A percentile compares a stretch with the other conserved stretches of the same genome.
phyloP scores from a whole-genome alignment of 2,329 filamentous ascomycete genomes.

The Ascochyta viciae-villosae region DNA sequence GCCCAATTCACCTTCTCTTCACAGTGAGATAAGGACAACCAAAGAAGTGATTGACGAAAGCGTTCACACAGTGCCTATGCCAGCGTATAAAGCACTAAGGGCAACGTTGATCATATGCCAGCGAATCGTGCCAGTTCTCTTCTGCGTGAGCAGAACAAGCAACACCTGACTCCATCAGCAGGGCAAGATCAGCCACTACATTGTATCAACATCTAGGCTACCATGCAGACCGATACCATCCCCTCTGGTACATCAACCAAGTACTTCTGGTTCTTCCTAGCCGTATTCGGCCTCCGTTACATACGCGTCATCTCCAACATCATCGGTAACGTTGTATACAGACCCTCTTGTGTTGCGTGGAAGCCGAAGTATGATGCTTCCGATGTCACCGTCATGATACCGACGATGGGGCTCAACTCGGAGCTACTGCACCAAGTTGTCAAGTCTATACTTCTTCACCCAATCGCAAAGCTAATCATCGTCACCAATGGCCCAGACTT shows the following conservation, averaged over 20 bases:
- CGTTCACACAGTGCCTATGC: neutral
- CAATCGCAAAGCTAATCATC: neutral
- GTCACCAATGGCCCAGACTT: neutral
- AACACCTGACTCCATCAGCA: neutral
- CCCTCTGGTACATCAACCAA: neutral
- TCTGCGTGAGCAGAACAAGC: neutral
- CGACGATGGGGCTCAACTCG: conserved; percentile 57
- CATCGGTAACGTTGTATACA: neutral
- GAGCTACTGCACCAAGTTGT: conserved; percentile 54
- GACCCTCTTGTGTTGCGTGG: neutral
- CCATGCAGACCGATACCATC: neutral
- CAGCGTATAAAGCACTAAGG: neutral
- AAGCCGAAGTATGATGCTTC: conserved; percentile 14
- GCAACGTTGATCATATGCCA: neutral
- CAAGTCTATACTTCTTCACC: conserved; percentile 49
- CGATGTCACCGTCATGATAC: conserved; percentile 61
- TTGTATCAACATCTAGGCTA: neutral
- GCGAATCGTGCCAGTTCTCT: neutral
- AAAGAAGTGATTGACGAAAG: neutral
- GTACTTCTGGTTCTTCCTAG: neutral
- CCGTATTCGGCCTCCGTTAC: neutral
- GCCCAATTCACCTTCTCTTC: neutral
- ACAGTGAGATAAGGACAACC: neutral
- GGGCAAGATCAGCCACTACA: neutral
- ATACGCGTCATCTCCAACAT: neutral